A percentile compares a stretch with the other conserved stretches of the same genome.
Evolutionary conservation across 1,284 basidiomycete genomes (phyloP).

Genomic region (Amylostereum areolatum): DNA sequence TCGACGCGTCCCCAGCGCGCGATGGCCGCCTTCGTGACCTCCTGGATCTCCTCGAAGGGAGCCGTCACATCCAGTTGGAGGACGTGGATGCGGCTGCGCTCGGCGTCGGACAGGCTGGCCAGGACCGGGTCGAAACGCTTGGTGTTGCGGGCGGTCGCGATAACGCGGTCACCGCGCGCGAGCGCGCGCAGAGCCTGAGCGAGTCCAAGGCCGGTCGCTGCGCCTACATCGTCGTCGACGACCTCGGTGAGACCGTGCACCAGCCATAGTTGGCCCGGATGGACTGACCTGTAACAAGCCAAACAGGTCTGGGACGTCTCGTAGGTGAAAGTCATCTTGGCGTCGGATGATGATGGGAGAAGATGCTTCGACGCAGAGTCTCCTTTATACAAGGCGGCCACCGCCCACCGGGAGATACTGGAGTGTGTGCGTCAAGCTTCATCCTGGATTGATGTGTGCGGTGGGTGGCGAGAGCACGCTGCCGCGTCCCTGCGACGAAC

Average conservation of each 20-base stretch:
- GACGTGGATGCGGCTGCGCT: slow-evolving; percentile 15
- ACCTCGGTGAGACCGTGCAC: not conserved
- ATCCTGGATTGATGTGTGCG: too few species aligned
- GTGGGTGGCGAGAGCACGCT: too few species aligned
- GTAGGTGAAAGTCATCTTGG: too few species aligned
- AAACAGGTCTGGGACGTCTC: too few species aligned
- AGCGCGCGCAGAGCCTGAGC: slow-evolving; percentile 18
- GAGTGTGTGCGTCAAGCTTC: too few species aligned
- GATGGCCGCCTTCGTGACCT: slow-evolving; percentile 19
- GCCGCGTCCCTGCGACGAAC: too few species aligned
- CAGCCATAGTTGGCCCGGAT: not conserved
- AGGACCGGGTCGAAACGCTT: slow-evolving; percentile 3
- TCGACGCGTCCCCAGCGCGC: slow-evolving; percentile 26
- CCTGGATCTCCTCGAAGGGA: slow-evolving; percentile 17
- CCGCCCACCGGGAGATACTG: too few species aligned
- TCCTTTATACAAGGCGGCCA: too few species aligned
- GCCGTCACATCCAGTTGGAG: slow-evolving; percentile 26
- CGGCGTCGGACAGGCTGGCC: slow-evolving; percentile 22
- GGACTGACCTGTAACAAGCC: slow-evolving; percentile 19
- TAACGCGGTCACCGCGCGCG: slow-evolving; percentile 17
- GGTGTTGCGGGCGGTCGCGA: not conserved
- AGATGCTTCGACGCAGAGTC: too few species aligned
- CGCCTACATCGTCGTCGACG: slow-evolving; percentile 19
- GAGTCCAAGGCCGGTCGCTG: slow-evolving; percentile 28
- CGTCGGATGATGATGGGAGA: too few species aligned